A percentile compares a stretch with the other conserved stretches of the same genome.
Evolutionary conservation across 257 asterid genomes (phyloP).

Genomic region (Leptodermis oblonga): DNA sequence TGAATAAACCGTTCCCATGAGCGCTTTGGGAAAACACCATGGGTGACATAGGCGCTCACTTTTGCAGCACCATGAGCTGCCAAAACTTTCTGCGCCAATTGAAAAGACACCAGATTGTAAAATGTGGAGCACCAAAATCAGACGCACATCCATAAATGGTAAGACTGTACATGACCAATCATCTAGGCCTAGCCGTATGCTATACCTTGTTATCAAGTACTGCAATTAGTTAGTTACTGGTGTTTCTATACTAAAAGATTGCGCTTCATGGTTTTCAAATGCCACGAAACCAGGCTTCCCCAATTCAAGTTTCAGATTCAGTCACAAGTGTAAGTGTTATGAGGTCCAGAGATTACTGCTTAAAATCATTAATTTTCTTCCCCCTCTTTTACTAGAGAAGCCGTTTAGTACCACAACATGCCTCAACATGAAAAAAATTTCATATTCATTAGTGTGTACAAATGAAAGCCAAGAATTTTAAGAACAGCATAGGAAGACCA

Average conservation of each 20-base stretch:
- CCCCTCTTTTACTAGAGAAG: neutral
- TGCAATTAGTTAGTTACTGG: neutral
- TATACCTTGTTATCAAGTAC: too few relatives aligned
- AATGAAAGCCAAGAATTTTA: neutral
- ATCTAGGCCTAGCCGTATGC: neutral
- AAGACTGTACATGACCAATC: neutral
- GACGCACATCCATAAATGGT: neutral
- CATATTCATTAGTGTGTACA: neutral
- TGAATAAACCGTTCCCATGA: conserved; percentile 82
- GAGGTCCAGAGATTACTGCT: neutral
- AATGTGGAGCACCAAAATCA: neutral
- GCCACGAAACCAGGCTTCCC: neutral
- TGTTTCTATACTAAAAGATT: neutral
- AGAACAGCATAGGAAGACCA: neutral
- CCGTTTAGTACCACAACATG: neutral
- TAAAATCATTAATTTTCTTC: neutral
- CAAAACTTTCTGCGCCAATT: conserved; percentile 65
- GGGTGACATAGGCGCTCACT: conserved; percentile 92
- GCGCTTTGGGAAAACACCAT: conserved; percentile 73
- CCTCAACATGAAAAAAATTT: neutral
- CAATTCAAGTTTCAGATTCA: too few relatives aligned
- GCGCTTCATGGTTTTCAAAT: too few relatives aligned
- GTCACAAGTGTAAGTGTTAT: neutral
- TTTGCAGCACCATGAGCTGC: conserved; percentile 84
- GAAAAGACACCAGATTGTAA: neutral